Evolutionary conservation across 1,284 basidiomycete genomes (phyloP), one percentile per base, ranked within the genome.

Genomic region (Chalciporus piperatoides): DNA sequence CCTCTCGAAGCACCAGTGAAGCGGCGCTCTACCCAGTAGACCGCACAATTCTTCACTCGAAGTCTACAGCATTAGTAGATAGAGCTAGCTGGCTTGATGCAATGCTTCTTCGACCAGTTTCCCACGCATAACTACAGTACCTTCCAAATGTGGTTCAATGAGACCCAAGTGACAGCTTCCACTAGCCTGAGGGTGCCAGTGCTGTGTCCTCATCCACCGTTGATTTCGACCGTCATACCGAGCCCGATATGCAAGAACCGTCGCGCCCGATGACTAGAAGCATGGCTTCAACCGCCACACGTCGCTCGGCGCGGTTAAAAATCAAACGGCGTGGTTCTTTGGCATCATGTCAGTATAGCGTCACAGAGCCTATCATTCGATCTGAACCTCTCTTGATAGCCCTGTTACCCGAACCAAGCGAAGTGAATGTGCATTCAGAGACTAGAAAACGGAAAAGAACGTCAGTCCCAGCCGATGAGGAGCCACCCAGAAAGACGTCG

Each of bases 91-190:
- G 21, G 21, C 24, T 25, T 25, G 24, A n/a, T n/a, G n/a, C n/a
- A n/a, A n/a, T n/a, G n/a, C n/a, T n/a, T n/a, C n/a, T n/a, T n/a
- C n/a, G n/a, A n/a, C n/a, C n/a, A n/a, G n/a, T n/a, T n/a, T n/a
- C 62, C 58, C 61, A 65, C 61, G 56, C 23, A 30, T 49, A 45
- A 59, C 41, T 44, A 68, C 67, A 61, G 58, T 12, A 68, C 67
- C 58, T 64, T 68, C 62, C 60, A 63, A 68, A 68, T 54, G 1
- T 10, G 58, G 63, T 21, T 42, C 8, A 38, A 53, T 54, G 59
- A 50, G 49, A 46, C 25, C 15, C 1, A 38, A 8, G 41, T 24
- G 6, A 6, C 11, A 17, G 40, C 11, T 27, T 14, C 9, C 23
- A 40, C 23, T 40, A n/a, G n/a, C n/a, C n/a, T n/a, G n/a, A n/a